Percentiles rank a stretch among this genome's conserved stretches.
Conservation (phyloP, 2,329 filamentous ascomycete genomes). For the Cordyceps fumosorosea region DNA sequence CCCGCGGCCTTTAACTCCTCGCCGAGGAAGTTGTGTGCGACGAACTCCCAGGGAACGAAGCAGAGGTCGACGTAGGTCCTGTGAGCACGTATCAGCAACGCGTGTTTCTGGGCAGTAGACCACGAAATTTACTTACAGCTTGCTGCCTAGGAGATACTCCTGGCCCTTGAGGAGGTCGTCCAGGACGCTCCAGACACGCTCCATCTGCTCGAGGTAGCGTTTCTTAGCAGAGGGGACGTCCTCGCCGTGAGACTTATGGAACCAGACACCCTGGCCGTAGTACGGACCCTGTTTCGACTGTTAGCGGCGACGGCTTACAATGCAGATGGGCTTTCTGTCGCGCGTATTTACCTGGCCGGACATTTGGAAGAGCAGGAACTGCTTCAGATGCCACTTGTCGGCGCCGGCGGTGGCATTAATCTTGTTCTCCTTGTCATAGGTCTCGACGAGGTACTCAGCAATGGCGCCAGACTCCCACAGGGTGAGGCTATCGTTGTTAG, state of each 20-base stretch:
- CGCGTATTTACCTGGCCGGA: constrained; percentile 11
- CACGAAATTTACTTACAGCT: too few species aligned
- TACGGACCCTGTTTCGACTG: constrained; percentile 22
- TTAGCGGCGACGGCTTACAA: too few species aligned
- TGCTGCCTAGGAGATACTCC: constrained; percentile 12
- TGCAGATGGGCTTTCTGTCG: too few species aligned
- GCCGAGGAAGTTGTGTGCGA: constrained; percentile 15
- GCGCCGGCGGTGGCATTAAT: constrained; percentile 11
- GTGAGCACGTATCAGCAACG: too few species aligned
- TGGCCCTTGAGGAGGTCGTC: constrained; percentile 13
- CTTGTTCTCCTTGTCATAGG: constrained; percentile 17
- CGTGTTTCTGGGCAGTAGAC: too few species aligned
- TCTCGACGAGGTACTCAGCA: constrained; percentile 17
- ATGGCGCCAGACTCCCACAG: constrained; percentile 21
- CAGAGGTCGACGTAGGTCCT: constrained; percentile 29
- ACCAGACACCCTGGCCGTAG: constrained; percentile 21
- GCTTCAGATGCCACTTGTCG: constrained; percentile 19
- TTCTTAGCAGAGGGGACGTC: constrained; percentile 20
- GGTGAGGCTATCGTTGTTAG: constrained; percentile 16
- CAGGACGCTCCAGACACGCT: constrained; percentile 20
- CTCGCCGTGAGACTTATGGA: constrained; percentile 15
- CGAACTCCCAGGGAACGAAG: constrained; percentile 26
- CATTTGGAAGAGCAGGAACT: constrained; percentile 22
- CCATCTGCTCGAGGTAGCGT: constrained; percentile 22
- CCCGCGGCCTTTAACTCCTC: constrained; percentile 17